Base-by-base conservation (phyloP, 768 basidiomycete species). In the Tricholoma bakamatsutake region DNA sequence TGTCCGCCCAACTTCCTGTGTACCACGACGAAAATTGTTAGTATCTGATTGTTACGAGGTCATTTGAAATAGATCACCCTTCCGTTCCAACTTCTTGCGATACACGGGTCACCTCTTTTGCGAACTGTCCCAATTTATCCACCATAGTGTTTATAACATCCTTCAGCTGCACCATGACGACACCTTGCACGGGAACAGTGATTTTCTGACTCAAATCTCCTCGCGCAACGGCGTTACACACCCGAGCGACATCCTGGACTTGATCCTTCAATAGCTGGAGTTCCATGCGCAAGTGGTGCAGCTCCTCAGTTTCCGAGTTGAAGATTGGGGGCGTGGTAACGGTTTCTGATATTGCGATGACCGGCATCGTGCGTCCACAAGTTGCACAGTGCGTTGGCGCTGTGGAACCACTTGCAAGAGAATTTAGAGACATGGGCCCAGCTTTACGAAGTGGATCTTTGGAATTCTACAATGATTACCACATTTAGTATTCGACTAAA, bases 21-120 rank as follows among this genome's bases (percentile, higher is more conserved):
- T 18, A 3, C 7, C 7, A 18, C 15, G 11, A 13, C 8, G 34
- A 33, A 30, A 31, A 1, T 24, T 28, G n/a, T 15, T 40, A 18
- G 21, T 13, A 35, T 35, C 3, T n/a, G 40, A 56, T 24, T 24
- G 1, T 1, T 24, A 24, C 21, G 21, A 24, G 21, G 21, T 3
- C 1, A 24, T 24, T 24, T 24, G 21, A 24, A 24, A 24, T 24
- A 24, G 21, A 24, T 39, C 53, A 83, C 82, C 82, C 84, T 77
- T 88, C 87, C 54, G 86, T 90, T 18, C 88, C 88, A 68, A 96
- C 93, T 67, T 90, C 88, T 67, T 87, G 85, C 61, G 80, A 81
- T 56, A 90, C 88, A 56, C 93, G 82, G 56, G 92, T 93, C 35
- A 94, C 92, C 68, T 94, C 92, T 66, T 87, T 86, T 34, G 95